Evolutionary conservation across 345 rosid species (phyloP), one percentile per base, ranked within the genome.

Genomic region (Populus pruinosa): DNA sequence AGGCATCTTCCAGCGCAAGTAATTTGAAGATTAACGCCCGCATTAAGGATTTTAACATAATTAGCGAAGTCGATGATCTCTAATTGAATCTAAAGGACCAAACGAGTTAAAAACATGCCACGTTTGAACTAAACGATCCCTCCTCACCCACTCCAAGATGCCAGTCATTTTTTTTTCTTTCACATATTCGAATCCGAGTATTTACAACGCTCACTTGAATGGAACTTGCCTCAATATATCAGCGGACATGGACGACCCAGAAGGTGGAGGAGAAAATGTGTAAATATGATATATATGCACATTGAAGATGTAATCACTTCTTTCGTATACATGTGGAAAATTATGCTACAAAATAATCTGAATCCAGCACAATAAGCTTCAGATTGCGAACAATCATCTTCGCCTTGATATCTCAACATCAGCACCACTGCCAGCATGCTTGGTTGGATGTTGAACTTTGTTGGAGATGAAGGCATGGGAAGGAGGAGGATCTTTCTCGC

Each of bases 401-500:
- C 74, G 66, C 65, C 86, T 78, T 68, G 82, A 73, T 74, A 79
- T 83, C 64, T 82, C 87, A 5, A 21, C 55, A 29, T 69, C 74
- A 29, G 23, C 78, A 38, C 35, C 78, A 4, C 66, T 23, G 27
- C 6, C 69, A 2, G 59, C 49, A 1, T 43, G 79, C 76, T 77
- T 81, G 72, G 69, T 33, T 35, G 77, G 83, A 38, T 75, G 43
- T 50, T 76, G 64, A 77, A 70, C 44, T 77, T 74, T 77, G 29
- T 16, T n/a, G 53, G 85, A 59, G n/a, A 9, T 33, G 11, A 39
- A 23, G 50, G 74, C 80, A 20, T 65, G 69, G 23, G 77, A 69
- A 13, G 87, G 71, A 12, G 68, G 78, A 49, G 76, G 64, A 70
- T 85, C 89, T 81, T 70, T 88, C 63, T 82, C 91, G 63, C 74